Evolutionary conservation across 352 stramenopile genomes (phyloP).

Genomic region (Phytopythium mirpurense): DNA sequence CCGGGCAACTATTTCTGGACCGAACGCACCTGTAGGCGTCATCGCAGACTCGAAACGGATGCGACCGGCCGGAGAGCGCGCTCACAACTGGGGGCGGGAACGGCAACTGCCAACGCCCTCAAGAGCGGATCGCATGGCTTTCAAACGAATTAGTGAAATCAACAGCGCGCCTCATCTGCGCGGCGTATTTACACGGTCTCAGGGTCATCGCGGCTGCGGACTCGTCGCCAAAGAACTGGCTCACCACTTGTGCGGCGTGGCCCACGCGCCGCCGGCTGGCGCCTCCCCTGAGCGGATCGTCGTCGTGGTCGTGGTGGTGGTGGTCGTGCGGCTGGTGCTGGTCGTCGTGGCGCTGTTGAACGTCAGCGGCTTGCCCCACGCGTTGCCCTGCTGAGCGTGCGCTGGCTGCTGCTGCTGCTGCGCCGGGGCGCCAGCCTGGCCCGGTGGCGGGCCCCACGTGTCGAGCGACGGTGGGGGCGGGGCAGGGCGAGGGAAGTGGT

Average conservation of each 20-base stretch:
- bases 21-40: too few species aligned
- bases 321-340: slow-evolving; percentile 7
- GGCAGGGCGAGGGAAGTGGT: slow-evolving; percentile 15
- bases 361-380: slow-evolving; percentile 25
- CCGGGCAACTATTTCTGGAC: not conserved
- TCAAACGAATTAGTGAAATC: not conserved
- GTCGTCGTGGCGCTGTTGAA: slow-evolving; percentile 5
- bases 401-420: slow-evolving; percentile 7
- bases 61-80: not conserved
- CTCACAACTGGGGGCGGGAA: not conserved
- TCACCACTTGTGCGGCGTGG: slow-evolving; percentile 60
- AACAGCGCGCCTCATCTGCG: not conserved
- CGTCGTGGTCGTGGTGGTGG: not conserved
- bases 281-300: slow-evolving; percentile 2
- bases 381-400: slow-evolving; percentile 10
- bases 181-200: not conserved
- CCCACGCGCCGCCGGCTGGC: slow-evolving; percentile 38
- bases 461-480: slow-evolving; percentile 26
- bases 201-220: too few species aligned
- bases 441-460: slow-evolving; percentile 31
- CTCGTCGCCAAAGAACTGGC: too few species aligned
- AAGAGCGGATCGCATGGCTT: not conserved
- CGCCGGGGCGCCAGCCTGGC: slow-evolving; percentile 15
- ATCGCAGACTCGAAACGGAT: not conserved
- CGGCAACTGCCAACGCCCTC: not conserved